phyloP scores from a whole-genome alignment of 305 asterid species.

The Solanum chacoense region DNA sequence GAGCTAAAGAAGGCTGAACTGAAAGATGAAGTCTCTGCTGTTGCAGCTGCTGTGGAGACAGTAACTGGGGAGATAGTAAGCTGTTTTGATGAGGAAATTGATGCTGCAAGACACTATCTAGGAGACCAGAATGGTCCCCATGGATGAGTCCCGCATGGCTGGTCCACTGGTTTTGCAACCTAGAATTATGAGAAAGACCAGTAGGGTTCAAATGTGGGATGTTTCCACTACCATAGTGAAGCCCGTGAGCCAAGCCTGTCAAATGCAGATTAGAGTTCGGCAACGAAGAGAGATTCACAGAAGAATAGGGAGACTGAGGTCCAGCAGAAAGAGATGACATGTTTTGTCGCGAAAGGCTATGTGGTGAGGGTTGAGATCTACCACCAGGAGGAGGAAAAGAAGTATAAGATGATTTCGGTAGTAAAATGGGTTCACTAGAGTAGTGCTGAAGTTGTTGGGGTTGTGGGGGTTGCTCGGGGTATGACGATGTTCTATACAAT shows the following conservation, averaged over 20 bases:
- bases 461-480: conserved; percentile 67
- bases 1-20: conserved; percentile 52
- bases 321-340: conserved; percentile 42
- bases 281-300: conserved; percentile 37
- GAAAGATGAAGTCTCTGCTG: conserved; percentile 45
- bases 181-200: conserved; percentile 32
- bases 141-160: conserved; percentile 48
- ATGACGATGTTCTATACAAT: conserved; percentile 79
- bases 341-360: conserved; percentile 30
- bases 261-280: conserved; percentile 39
- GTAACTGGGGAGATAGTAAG: conserved; percentile 50
- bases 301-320: conserved; percentile 44
- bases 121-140: conserved; percentile 46
- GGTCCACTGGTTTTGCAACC: conserved; percentile 61
- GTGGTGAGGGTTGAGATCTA: conserved; percentile 53
- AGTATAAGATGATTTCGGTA: conserved; percentile 60
- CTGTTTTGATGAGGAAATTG: conserved; percentile 51
- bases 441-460: conserved; percentile 35
- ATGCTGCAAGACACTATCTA: conserved; percentile 48
- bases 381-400: conserved; percentile 80
- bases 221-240: conserved; percentile 34
- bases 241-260: conserved; percentile 45
- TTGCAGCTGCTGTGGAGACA: conserved; percentile 48
- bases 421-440: conserved; percentile 62
- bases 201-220: conserved; percentile 33